phyloP scores from a whole-genome alignment of 2,329 filamentous ascomycete genomes.

The Aspergillus arachidicola region DNA sequence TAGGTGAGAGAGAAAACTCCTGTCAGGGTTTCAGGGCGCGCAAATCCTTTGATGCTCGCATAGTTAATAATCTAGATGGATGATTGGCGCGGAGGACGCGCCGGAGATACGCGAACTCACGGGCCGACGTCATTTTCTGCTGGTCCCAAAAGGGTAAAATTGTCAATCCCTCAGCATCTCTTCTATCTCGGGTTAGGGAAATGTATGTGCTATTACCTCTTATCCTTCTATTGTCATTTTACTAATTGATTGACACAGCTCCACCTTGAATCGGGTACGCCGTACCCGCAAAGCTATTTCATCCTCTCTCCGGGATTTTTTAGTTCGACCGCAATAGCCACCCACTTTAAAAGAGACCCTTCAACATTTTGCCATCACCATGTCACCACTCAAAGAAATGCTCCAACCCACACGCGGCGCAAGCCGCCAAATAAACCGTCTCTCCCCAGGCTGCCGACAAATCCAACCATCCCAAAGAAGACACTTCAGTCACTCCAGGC shows the following conservation, averaged over 20 bases:
- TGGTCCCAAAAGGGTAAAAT: neutral
- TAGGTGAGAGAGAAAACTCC: neutral
- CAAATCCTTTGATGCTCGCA: neutral
- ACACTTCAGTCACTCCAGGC: constrained; percentile 28
- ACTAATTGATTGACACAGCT: neutral
- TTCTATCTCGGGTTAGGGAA: neutral
- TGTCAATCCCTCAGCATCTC: neutral
- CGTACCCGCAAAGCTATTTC: neutral
- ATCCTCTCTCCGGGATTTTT: neutral
- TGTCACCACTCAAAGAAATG: constrained; percentile 21
- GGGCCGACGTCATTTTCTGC: constrained; percentile 28
- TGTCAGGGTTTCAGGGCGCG: neutral
- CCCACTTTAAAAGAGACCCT: neutral
- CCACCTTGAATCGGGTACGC: neutral
- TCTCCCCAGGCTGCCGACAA: constrained; percentile 3
- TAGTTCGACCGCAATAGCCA: constrained; percentile 9
- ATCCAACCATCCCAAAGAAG: constrained; percentile 22
- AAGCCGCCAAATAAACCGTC: constrained; percentile 17
- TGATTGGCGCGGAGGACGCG: constrained; percentile 32
- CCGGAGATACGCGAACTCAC: constrained; percentile 33
- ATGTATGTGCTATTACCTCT: neutral
- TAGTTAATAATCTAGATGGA: constrained; percentile 4
- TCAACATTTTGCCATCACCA: neutral
- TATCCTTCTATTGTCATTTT: neutral
- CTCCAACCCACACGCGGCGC: constrained; percentile 24